phyloP scores from a whole-genome alignment of 768 basidiomycete species.

The Termitomyces sp. region DNA sequence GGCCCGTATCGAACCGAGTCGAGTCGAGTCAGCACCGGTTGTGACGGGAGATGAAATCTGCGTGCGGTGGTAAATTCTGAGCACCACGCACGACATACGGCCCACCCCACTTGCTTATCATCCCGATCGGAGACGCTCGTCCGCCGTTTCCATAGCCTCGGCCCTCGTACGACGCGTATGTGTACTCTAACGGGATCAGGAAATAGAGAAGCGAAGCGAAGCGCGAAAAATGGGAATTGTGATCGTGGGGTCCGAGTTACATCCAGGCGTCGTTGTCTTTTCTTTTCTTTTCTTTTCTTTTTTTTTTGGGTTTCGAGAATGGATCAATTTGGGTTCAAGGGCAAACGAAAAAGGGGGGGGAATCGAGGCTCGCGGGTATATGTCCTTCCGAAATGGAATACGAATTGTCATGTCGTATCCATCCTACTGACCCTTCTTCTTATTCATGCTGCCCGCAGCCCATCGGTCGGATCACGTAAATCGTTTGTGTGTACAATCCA shows the following conservation, averaged over 20 bases:
- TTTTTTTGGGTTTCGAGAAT: background rate
- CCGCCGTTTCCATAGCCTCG: background rate
- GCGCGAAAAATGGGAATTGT: background rate
- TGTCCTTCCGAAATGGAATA: constrained; percentile 1
- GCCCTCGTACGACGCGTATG: no score
- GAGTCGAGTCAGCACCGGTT: background rate
- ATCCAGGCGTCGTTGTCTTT: background rate
- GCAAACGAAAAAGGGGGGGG: background rate
- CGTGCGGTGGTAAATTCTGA: no score
- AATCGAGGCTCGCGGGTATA: background rate
- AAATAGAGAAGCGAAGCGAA: background rate
- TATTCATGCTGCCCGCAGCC: no score
- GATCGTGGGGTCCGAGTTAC: background rate
- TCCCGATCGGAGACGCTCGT: background rate
- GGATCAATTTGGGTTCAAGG: background rate
- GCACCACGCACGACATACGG: background rate
- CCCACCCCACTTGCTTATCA: background rate
- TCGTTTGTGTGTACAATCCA: no score
- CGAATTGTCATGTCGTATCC: background rate
- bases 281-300: no score
- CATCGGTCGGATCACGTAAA: no score
- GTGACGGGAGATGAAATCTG: background rate
- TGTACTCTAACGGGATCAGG: background rate
- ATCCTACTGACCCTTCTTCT: background rate
- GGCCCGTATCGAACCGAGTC: no score